phyloP scores from a whole-genome alignment of 495 filamentous ascomycete species.

The Patellaria atrata region DNA sequence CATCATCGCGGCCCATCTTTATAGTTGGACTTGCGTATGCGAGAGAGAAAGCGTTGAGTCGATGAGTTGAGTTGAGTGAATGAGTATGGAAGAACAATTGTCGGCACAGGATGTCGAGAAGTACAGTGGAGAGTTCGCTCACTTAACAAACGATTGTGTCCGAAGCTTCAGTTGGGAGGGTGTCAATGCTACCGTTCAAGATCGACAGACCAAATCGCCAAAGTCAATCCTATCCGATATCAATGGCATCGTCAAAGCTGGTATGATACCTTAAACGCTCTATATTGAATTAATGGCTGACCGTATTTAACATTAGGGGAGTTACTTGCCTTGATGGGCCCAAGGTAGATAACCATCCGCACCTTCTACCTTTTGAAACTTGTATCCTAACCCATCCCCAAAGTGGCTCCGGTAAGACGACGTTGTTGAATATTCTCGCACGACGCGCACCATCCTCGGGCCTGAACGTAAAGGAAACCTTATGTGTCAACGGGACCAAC shows the following conservation, averaged over 20 bases:
- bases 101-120: constrained; percentile 32
- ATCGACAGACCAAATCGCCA: constrained; percentile 45
- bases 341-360: constrained; percentile 28
- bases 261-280: constrained; percentile 2
- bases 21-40: too few species aligned
- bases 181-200: constrained; percentile 53
- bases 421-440: constrained; percentile 59
- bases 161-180: constrained; percentile 45
- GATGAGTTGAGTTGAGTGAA: too few species aligned
- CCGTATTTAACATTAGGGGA: constrained; percentile 40
- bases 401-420: constrained; percentile 61
- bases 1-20: too few species aligned
- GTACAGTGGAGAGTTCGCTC: constrained; percentile 22
- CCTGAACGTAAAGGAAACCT: constrained; percentile 34
- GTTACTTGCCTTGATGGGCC: constrained; percentile 62
- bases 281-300: constrained; percentile 17
- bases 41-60: too few species aligned
- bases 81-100: too few species aligned
- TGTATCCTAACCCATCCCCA: too few species aligned
- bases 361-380: too few species aligned
- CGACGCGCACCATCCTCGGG: constrained; percentile 36
- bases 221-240: constrained; percentile 39
- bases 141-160: constrained; percentile 27
- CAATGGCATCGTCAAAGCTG: constrained; percentile 37
- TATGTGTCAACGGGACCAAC: constrained; percentile 43